These are phyloP conservation scores for Bacterosira constricta DNA, from an alignment of 108 stramenopile species.

Conservation along the genomic window DNA sequence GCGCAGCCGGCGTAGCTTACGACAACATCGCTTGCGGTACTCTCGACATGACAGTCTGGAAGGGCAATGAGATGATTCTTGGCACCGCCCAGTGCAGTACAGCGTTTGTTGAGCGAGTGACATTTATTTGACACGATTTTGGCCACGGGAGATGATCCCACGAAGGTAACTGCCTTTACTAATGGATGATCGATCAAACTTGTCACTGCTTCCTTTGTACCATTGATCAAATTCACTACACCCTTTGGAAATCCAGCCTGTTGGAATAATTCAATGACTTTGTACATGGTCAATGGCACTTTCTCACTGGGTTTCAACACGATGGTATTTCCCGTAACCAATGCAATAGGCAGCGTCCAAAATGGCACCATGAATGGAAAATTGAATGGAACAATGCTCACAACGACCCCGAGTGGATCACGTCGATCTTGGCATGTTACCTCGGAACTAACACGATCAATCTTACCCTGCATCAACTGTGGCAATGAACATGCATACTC, in stretches of 20 bases:
- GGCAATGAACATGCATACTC: conserved; percentile 96
- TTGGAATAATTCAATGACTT: conserved; percentile 59
- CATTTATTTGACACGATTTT: conserved; percentile 78
- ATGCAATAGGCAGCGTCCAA: conserved; percentile 93
- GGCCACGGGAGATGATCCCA: conserved; percentile 91
- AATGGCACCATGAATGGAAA: conserved; percentile 86
- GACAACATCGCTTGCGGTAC: conserved; percentile 87
- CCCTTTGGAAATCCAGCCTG: conserved; percentile 87
- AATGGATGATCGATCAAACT: conserved; percentile 70
- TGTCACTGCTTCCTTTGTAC: conserved; percentile 65
- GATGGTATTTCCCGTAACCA: conserved; percentile 92
- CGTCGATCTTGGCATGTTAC: conserved; percentile 85
- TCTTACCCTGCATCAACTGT: conserved; percentile 85
- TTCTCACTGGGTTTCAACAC: conserved; percentile 88
- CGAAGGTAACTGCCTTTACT: conserved; percentile 91
- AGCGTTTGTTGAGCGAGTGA: conserved; percentile 81
- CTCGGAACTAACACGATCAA: conserved; percentile 72
- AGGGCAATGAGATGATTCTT: conserved; percentile 97
- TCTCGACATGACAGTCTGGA: conserved; percentile 76
- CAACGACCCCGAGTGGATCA: conserved; percentile 94
- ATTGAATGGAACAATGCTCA: conserved; percentile 93
- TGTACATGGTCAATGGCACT: conserved; percentile 87
- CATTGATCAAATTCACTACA: conserved; percentile 86
- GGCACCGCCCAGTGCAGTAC: conserved; percentile 94
- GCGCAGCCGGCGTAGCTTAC: conserved; percentile 92